Evolutionary conservation across 306 rosid genomes (phyloP).

Genomic region (Alnus rubra): DNA sequence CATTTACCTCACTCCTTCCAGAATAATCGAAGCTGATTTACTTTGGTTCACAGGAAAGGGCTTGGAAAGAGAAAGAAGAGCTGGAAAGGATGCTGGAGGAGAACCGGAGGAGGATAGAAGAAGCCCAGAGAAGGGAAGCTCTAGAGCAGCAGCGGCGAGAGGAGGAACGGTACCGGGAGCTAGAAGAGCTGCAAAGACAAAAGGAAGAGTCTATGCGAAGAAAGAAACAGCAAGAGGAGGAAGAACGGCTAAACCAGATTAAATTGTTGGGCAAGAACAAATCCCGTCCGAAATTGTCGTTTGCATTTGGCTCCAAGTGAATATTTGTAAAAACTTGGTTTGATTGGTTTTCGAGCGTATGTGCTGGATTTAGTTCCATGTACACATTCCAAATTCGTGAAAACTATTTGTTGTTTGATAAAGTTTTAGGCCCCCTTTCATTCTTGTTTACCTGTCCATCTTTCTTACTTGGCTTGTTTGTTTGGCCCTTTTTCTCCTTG

Average conservation of each 20-base stretch:
- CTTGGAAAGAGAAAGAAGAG: conserved; percentile 71
- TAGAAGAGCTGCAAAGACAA: conserved; percentile 98
- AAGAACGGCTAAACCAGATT: conserved; percentile 78
- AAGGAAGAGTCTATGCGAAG: conserved; percentile 86
- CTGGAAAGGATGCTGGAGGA: conserved; percentile 85
- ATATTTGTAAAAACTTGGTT: conserved; percentile 1
- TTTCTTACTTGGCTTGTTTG: too few relatives aligned
- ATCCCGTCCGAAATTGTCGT: conserved; percentile 91
- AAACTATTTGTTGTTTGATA: neutral
- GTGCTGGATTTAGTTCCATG: conserved; percentile 16
- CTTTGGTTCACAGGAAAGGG: conserved; percentile 59
- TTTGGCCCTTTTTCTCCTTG: too few relatives aligned
- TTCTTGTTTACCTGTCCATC: too few relatives aligned
- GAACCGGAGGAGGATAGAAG: conserved; percentile 79
- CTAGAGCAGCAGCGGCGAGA: conserved; percentile 91
- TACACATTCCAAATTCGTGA: conserved; percentile 34
- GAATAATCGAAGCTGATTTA: neutral
- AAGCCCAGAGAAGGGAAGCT: conserved; percentile 88
- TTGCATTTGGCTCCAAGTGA: conserved; percentile 91
- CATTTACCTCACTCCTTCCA: neutral
- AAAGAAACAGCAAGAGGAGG: conserved; percentile 89
- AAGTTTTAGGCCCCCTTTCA: neutral
- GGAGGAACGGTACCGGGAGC: conserved; percentile 92
- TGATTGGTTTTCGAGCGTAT: conserved; percentile 1
- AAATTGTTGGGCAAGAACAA: conserved; percentile 95